A percentile compares a stretch with the other conserved stretches of the same genome.
Conservation (phyloP, 371 early-diverging fungal species). For the Gilbertella persicaria region DNA sequence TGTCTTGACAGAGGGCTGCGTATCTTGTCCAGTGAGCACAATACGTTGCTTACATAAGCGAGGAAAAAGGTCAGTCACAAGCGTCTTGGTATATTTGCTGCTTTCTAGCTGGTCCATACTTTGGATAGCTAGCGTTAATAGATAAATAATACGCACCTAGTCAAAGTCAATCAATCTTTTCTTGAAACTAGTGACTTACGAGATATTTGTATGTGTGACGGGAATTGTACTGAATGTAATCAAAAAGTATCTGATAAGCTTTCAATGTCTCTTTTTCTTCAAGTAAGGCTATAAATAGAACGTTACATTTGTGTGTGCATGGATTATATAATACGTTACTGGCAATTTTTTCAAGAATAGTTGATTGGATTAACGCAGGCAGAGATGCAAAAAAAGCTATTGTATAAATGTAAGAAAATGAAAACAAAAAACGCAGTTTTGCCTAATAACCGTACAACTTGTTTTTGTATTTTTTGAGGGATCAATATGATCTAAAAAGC, state of each 20-base stretch:
- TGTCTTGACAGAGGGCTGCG: conserved; percentile 36
- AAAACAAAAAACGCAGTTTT: too few relatives aligned
- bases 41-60: conserved; percentile 46
- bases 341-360: conserved; percentile 41
- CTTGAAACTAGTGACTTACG: conserved; percentile 22
- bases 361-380: conserved; percentile 43
- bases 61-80: conserved; percentile 47
- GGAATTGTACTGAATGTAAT: conserved; percentile 46
- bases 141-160: too few relatives aligned
- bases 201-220: conserved; percentile 51
- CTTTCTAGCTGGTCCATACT: conserved; percentile 29
- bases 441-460: conserved; percentile 35
- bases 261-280: conserved; percentile 36
- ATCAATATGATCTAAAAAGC: conserved; percentile 39
- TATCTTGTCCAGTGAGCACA: conserved; percentile 31
- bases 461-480: conserved; percentile 38
- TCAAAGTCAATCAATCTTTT: too few relatives aligned
- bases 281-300: neutral
- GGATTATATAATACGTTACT: too few relatives aligned
- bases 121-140: conserved; percentile 40
- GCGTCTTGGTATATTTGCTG: conserved; percentile 29
- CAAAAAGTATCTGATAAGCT: conserved; percentile 40
- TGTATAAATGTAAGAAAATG: too few relatives aligned
- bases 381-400: conserved; percentile 48
- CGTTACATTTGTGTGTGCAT: neutral